Conservation (phyloP, 192 early-diverging fungal genomes). For the Funneliformis geosporum region DNA sequence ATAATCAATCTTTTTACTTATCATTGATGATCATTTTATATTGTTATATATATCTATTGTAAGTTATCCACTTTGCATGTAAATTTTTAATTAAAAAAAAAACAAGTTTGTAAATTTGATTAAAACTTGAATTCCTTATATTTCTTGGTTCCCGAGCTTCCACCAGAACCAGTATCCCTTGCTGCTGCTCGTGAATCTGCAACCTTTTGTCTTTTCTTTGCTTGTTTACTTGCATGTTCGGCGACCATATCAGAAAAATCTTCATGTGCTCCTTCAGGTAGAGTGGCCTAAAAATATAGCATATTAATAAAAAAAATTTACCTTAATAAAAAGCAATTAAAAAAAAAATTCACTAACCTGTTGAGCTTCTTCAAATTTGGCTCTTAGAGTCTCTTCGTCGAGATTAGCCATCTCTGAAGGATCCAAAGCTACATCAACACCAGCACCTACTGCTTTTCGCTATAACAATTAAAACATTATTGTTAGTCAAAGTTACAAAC, state of each 20-base stretch:
- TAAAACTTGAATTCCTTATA: slow-evolving; percentile 35
- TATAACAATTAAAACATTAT: slow-evolving; percentile 27
- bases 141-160: slow-evolving; percentile 20
- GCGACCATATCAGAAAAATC: slow-evolving; percentile 90
- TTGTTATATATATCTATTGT: too few relatives aligned
- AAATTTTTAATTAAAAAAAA: neutral
- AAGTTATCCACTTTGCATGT: neutral
- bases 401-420: slow-evolving; percentile 85
- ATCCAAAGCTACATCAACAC: slow-evolving; percentile 85
- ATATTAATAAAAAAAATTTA: neutral
- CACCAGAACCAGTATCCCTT: slow-evolving; percentile 26
- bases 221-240: slow-evolving; percentile 73
- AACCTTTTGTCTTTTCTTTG: slow-evolving; percentile 68
- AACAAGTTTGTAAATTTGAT: neutral
- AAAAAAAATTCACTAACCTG: slow-evolving; percentile 36
- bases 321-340: neutral
- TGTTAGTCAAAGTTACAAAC: neutral
- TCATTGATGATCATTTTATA: too few relatives aligned
- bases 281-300: slow-evolving; percentile 26
- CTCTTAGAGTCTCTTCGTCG: slow-evolving; percentile 72
- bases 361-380: slow-evolving; percentile 77
- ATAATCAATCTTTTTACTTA: too few relatives aligned
- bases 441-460: slow-evolving; percentile 59
- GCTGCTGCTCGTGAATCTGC: slow-evolving; percentile 50
- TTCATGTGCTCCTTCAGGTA: slow-evolving; percentile 57